Percentiles rank a stretch among this genome's conserved stretches.
These are phyloP conservation scores for Solanum stenotomum DNA, from an alignment of 257 asterid genomes.

Conservation along the genomic window DNA sequence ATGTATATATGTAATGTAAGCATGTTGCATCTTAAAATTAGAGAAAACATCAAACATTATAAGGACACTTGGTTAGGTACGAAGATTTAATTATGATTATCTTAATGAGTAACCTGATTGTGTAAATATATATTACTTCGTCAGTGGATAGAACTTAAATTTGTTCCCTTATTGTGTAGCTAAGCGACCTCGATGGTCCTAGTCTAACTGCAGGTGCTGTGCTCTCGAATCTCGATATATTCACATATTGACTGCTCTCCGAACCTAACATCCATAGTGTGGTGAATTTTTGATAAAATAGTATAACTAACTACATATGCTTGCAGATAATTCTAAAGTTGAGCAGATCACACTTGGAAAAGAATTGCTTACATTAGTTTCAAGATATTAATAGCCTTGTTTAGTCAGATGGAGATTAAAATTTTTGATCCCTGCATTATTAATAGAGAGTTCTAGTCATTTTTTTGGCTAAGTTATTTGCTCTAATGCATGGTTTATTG, in stretches of 20 bases:
- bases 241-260: neutral
- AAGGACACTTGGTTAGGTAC: neutral
- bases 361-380: neutral
- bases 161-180: neutral
- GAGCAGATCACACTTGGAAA: neutral
- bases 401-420: neutral
- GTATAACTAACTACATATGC: neutral
- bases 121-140: neutral
- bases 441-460: neutral
- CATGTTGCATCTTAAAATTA: neutral
- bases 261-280: neutral
- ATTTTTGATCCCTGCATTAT: neutral
- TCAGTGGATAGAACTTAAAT: neutral
- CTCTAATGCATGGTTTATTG: constrained; percentile 9
- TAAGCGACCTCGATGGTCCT: neutral
- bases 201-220: neutral
- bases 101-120: neutral
- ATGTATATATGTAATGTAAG: neutral
- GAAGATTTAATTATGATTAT: neutral
- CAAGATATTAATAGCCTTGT: neutral
- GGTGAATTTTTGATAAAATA: neutral
- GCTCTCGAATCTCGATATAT: neutral
- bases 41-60: neutral
- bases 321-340: neutral
- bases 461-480: neutral